phyloP scores from a whole-genome alignment of 2,329 filamentous ascomycete species.

The Allantophomopsis cytisporea region DNA sequence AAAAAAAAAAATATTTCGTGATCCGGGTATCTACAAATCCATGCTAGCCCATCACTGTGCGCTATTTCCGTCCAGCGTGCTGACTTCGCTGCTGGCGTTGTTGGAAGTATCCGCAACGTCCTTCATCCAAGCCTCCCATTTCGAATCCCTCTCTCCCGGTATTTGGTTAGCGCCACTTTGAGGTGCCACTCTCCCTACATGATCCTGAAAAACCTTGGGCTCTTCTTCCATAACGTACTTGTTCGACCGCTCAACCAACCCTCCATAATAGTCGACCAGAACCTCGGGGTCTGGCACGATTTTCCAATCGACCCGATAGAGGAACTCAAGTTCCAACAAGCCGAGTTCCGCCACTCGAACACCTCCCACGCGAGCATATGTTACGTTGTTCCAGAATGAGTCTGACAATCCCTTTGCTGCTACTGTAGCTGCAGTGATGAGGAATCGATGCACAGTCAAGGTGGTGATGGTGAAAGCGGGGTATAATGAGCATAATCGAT shows the following conservation, averaged over 20 bases:
- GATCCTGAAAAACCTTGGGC: constrained; percentile 13
- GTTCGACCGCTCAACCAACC: constrained; percentile 57
- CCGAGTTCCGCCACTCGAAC: constrained; percentile 84
- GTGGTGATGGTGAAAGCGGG: constrained; percentile 94
- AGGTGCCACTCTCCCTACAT: constrained; percentile 2
- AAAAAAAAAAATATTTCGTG: too few species aligned
- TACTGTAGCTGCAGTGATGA: constrained; percentile 91
- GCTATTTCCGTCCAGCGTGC: too few species aligned
- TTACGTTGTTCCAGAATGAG: constrained; percentile 96
- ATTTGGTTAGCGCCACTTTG: constrained; percentile 15
- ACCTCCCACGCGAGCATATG: constrained; percentile 86
- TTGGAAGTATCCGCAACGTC: constrained; percentile 8
- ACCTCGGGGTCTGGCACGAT: constrained; percentile 94
- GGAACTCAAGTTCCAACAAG: constrained; percentile 81
- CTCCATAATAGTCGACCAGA: constrained; percentile 83
- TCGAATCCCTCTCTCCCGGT: constrained; percentile 10
- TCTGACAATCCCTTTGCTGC: constrained; percentile 93
- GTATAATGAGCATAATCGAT: constrained; percentile 83
- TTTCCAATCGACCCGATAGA: constrained; percentile 87
- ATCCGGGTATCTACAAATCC: too few species aligned
- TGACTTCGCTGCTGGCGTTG: too few species aligned
- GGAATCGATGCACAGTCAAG: constrained; percentile 89
- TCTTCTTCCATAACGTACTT: constrained; percentile 36
- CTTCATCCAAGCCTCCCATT: constrained; percentile 17
- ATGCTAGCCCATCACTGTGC: too few species aligned